Base-by-base conservation (phyloP, 768 basidiomycete genomes). In the Gloeopeniophorella convolvens region DNA sequence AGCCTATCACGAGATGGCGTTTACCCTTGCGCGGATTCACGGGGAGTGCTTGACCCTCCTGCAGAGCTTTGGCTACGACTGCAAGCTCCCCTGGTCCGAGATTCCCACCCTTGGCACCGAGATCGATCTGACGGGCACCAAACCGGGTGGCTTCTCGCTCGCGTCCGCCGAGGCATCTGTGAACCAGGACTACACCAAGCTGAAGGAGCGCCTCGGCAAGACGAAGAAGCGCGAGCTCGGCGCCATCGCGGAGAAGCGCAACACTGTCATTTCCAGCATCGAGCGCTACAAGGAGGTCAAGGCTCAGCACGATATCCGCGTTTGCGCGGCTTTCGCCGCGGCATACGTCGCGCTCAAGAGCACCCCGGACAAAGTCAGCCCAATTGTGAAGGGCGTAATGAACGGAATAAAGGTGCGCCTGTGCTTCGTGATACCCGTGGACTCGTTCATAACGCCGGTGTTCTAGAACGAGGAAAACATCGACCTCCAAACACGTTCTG, bases 331-430 rank as follows among this genome's bases (percentile, higher is more conserved):
- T 0, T 86, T 96, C 60, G 91, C 94, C 7, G 85, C 89, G 2
- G 91, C 94, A 0, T 85, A 93, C 57, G 85, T 99, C 11, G 85
- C 92, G 7, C 81, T 97, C 56, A 76, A 79, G 62, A 80, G 80
- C 28, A 82, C 90, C 10, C 95, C 96, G 0, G 82, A 91, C 54
- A 97, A 96, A 69, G 83, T 98, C 55, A 95, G 90, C 59, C 94
- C 96, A 0, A 82, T 99, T 41, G 92, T 99, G 36, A 93, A 94
- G 65, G 91, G 89, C 20, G 83, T 98, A 48, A 98, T 97, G 88
- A 95, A 92, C 50, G 90, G 93, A 20, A 85, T 98, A 72, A 98
- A 96, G 80, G 94, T 90, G 2, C 5, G 34, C 16, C 20, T 36
- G 27, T 35, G n/a, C 23, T 16, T 36, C 35, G 15, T n/a, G n/a